A percentile compares a stretch with the other conserved stretches of the same genome.
These are phyloP conservation scores for Raphanus hybrid DNA, from an alignment of 441 rosid species.

Conservation along the genomic window DNA sequence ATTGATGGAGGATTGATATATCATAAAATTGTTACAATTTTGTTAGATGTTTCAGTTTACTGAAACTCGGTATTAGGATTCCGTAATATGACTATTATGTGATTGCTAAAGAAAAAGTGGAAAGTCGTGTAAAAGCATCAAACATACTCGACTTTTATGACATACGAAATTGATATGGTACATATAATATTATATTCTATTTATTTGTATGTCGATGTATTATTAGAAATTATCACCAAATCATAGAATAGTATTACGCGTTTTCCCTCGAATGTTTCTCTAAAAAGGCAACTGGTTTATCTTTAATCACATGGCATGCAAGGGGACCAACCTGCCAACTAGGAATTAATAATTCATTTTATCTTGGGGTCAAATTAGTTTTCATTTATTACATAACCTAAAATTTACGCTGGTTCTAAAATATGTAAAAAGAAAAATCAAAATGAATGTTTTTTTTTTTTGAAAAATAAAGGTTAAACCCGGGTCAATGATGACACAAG, in stretches of 20 bases:
- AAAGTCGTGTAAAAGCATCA: slow-evolving; percentile 17
- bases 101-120: neutral
- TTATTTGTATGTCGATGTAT: slow-evolving; percentile 12
- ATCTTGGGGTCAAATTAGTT: neutral
- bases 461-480: too few species aligned
- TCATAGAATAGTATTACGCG: slow-evolving; percentile 21
- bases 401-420: slow-evolving; percentile 1
- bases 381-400: neutral
- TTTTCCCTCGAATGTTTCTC: slow-evolving; percentile 11
- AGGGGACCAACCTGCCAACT: neutral
- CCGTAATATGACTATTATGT: neutral
- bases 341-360: neutral
- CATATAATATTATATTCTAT: neutral
- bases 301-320: slow-evolving; percentile 31
- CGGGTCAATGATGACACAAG: too few species aligned
- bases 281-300: slow-evolving; percentile 7
- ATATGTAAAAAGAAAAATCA: neutral
- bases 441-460: neutral
- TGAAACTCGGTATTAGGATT: neutral
- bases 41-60: neutral
- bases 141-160: neutral
- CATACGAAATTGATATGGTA: neutral
- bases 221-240: slow-evolving; percentile 8
- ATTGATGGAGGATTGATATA: neutral
- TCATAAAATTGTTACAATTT: neutral